Evolutionary conservation across 495 filamentous ascomycete genomes (phyloP).

Genomic region (Aspergillus baeticus): DNA sequence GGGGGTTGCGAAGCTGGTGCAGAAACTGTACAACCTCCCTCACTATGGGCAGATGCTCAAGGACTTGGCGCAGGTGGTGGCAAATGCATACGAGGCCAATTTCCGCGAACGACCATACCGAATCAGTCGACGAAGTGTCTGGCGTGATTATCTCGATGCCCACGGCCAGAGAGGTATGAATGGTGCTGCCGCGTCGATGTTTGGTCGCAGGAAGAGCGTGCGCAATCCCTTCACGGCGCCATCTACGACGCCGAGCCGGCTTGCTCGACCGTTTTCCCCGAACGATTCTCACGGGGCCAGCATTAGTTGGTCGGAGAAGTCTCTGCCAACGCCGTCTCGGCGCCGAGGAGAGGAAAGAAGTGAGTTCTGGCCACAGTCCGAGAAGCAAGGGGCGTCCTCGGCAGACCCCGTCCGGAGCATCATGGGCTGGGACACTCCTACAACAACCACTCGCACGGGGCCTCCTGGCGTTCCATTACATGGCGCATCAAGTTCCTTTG

Average conservation of each 20-base stretch:
- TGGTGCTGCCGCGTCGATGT: background rate
- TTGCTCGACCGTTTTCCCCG: background rate
- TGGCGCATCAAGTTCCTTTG: background rate
- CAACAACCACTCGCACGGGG: background rate
- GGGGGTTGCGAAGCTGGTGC: slow-evolving; percentile 1
- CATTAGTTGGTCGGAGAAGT: background rate
- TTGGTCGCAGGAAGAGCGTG: slow-evolving; percentile 3
- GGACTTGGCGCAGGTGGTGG: slow-evolving; percentile 9
- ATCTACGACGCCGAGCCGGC: background rate
- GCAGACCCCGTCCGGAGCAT: slow-evolving; percentile 1
- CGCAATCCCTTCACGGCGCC: background rate
- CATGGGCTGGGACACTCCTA: background rate
- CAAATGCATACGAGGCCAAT: slow-evolving; percentile 8
- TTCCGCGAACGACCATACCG: slow-evolving; percentile 8
- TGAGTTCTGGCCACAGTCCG: slow-evolving; percentile 3
- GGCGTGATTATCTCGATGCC: background rate
- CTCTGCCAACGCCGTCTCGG: background rate
- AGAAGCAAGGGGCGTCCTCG: background rate
- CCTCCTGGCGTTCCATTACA: background rate
- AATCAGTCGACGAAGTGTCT: background rate
- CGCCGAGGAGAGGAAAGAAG: background rate
- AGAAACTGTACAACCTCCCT: slow-evolving; percentile 10
- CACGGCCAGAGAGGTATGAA: background rate
- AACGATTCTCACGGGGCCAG: background rate
- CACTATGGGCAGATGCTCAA: slow-evolving; percentile 14